These are phyloP conservation scores for Penicillium sp. DNA, from an alignment of 2,329 filamentous ascomycete species.

Conservation along the genomic window DNA sequence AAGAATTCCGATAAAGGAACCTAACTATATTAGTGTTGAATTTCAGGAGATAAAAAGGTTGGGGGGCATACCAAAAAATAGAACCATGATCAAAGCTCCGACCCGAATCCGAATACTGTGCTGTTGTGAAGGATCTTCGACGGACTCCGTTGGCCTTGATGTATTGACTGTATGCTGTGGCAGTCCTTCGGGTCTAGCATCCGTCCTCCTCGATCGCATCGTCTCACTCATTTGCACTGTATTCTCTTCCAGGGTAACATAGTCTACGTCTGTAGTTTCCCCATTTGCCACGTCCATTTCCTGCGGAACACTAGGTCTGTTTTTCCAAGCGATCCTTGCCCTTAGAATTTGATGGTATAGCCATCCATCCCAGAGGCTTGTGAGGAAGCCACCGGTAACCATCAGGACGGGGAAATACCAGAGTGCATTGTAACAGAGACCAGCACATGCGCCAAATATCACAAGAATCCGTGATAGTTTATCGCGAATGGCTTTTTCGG, in stretches of 20 bases:
- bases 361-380: slow-evolving; percentile 57
- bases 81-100: slow-evolving; percentile 37
- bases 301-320: slow-evolving; percentile 13
- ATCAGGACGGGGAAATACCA: slow-evolving; percentile 74
- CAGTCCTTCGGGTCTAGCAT: background rate
- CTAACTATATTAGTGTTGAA: background rate
- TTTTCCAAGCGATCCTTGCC: slow-evolving; percentile 23
- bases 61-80: slow-evolving; percentile 58
- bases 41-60: too few species aligned
- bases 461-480: slow-evolving; percentile 61
- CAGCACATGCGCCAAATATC: slow-evolving; percentile 61
- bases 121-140: background rate
- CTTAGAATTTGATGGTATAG: slow-evolving; percentile 48
- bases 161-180: background rate
- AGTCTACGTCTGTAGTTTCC: slow-evolving; percentile 2
- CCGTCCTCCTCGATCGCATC: slow-evolving; percentile 13
- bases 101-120: slow-evolving; percentile 25
- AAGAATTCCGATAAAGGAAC: slow-evolving; percentile 58
- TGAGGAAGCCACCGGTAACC: slow-evolving; percentile 52
- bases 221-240: slow-evolving; percentile 6
- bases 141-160: background rate
- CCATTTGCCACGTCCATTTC: slow-evolving; percentile 14
- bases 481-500: slow-evolving; percentile 67
- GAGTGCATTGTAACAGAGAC: slow-evolving; percentile 67
- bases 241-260: slow-evolving; percentile 8